Percentiles rank a stretch among this genome's conserved stretches.
Evolutionary conservation across 1,139 yeast genomes (phyloP).

Genomic region (Pichia terricola): DNA sequence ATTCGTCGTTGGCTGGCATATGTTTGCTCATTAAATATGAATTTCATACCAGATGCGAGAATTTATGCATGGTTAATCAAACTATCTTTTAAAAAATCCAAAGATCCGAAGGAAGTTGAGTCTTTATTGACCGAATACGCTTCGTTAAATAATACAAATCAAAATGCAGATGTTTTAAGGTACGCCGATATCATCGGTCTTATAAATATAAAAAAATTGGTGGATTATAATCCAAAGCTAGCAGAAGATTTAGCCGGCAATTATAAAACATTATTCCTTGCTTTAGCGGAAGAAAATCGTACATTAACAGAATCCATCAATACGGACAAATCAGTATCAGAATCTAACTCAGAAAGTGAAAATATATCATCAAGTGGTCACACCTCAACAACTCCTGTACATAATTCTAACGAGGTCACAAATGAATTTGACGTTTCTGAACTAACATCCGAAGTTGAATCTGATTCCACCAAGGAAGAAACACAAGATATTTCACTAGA

Average conservation of each 20-base stretch:
- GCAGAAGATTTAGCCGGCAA: constrained; percentile 28
- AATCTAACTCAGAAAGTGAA: background rate
- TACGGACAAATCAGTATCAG: background rate
- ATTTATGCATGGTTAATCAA: constrained; percentile 24
- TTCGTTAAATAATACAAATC: constrained; percentile 11
- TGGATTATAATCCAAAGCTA: constrained; percentile 23
- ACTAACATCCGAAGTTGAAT: background rate
- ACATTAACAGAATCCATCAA: background rate
- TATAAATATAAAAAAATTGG: constrained; percentile 43
- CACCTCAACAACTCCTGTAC: background rate
- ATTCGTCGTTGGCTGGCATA: constrained; percentile 20
- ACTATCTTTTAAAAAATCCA: constrained; percentile 18
- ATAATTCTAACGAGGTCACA: background rate
- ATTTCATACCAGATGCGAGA: constrained; percentile 19
- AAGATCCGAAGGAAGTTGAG: constrained; percentile 10
- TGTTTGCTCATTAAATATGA: constrained; percentile 10
- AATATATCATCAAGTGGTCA: background rate
- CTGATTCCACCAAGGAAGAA: background rate
- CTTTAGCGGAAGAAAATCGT: constrained; percentile 8
- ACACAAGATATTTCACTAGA: constrained; percentile 6
- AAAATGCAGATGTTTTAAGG: constrained; percentile 35
- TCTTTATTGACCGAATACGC: constrained; percentile 16
- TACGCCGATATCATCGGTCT: constrained; percentile 65
- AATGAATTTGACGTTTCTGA: background rate
- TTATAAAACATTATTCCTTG: constrained; percentile 27